These are phyloP conservation scores for Trypanosoma mega DNA, from an alignment of 208 protist genomes.

Conservation along the genomic window DNA sequence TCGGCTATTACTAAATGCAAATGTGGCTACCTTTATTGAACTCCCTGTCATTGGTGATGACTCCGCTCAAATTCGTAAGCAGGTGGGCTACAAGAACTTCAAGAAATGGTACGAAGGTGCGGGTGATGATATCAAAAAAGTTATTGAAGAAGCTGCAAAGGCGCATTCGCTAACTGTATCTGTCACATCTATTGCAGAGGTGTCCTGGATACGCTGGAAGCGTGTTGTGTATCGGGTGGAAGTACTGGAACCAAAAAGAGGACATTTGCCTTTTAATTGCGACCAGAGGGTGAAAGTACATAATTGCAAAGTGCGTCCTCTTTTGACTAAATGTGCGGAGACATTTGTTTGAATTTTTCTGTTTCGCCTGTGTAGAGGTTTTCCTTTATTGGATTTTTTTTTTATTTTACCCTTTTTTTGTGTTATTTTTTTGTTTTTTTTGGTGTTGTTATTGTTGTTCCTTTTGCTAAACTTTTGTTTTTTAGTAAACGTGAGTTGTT, in stretches of 20 bases:
- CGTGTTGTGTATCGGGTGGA: slow-evolving; percentile 15
- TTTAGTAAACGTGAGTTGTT: background rate
- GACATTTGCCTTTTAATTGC: slow-evolving; percentile 1
- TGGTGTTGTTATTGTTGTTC: background rate
- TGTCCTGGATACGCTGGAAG: slow-evolving; percentile 12
- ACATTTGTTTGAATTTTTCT: slow-evolving; percentile 1
- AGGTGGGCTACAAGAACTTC: slow-evolving; percentile 30
- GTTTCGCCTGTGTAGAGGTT: background rate
- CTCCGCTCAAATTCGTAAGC: slow-evolving; percentile 18
- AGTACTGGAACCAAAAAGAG: background rate
- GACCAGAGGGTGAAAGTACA: slow-evolving; percentile 9
- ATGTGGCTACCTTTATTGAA: slow-evolving; percentile 31
- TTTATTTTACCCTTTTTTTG: background rate
- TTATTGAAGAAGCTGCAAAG: slow-evolving; percentile 11
- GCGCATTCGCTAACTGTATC: slow-evolving; percentile 4
- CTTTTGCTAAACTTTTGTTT: background rate
- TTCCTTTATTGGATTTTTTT: slow-evolving; percentile 5
- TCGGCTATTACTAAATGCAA: slow-evolving; percentile 11
- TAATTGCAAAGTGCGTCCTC: slow-evolving; percentile 1
- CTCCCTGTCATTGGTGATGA: slow-evolving; percentile 25
- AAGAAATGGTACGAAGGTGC: slow-evolving; percentile 32
- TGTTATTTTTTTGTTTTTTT: slow-evolving; percentile 6
- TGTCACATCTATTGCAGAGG: slow-evolving; percentile 9
- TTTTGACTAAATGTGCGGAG: background rate
- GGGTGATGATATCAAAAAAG: slow-evolving; percentile 23